Evolutionary conservation across 805 yeast genomes (phyloP).

Genomic region (Wickerhamomyces sydowiorum): DNA sequence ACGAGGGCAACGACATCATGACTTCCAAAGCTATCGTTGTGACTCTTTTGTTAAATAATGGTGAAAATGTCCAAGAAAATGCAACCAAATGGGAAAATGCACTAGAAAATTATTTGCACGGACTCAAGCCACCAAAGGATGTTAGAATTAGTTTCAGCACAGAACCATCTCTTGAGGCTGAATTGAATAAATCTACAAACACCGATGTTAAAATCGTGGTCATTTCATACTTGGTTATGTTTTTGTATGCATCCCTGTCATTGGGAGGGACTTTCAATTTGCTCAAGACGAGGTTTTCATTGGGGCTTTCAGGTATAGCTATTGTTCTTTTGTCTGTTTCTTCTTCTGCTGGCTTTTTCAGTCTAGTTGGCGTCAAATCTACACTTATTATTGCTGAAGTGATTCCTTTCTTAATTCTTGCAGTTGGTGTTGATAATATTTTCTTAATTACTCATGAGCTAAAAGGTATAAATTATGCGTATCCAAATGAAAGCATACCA

Average conservation of each 20-base stretch:
- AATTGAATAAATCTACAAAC: constrained; percentile 73
- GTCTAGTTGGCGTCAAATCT: constrained; percentile 71
- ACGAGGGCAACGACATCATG: constrained; percentile 40
- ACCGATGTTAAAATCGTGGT: constrained; percentile 69
- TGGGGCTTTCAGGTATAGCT: constrained; percentile 80
- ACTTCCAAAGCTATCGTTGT: constrained; percentile 69
- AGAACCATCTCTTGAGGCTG: constrained; percentile 79
- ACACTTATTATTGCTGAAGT: constrained; percentile 95
- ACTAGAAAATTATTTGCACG: constrained; percentile 50
- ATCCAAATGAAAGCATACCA: constrained; percentile 44
- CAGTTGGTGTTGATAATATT: constrained; percentile 95
- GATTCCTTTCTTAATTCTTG: constrained; percentile 86
- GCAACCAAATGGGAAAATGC: constrained; percentile 61
- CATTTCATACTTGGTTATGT: constrained; percentile 80
- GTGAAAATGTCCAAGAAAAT: constrained; percentile 30
- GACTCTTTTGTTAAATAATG: constrained; percentile 63
- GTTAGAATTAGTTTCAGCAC: constrained; percentile 70
- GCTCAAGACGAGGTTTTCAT: constrained; percentile 54
- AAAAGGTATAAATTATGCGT: constrained; percentile 42
- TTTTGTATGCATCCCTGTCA: constrained; percentile 79
- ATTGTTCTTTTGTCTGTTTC: constrained; percentile 78
- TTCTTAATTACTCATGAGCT: constrained; percentile 82
- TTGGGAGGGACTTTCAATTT: constrained; percentile 48
- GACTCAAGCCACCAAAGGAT: constrained; percentile 44
- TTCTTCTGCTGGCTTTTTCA: constrained; percentile 78